These are phyloP conservation scores for Wallacemonas rigidus DNA, from an alignment of 208 protist genomes.

Conservation along the genomic window DNA sequence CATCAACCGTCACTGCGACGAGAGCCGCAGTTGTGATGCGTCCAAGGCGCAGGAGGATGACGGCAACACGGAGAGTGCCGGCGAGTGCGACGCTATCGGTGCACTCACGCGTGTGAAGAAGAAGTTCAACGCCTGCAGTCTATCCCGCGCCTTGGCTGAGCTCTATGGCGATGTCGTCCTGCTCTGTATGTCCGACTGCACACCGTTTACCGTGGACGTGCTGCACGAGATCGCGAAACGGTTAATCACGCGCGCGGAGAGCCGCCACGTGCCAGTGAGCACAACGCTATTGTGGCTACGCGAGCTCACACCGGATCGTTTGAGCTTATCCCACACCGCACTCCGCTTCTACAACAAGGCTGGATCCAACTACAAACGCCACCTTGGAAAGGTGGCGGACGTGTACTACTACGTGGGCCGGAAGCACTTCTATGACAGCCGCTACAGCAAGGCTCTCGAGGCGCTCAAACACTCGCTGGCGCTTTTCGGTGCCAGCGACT, in stretches of 20 bases:
- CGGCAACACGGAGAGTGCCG: not conserved
- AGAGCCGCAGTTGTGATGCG: not conserved
- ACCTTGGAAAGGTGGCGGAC: constrained; percentile 60
- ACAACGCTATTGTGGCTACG: constrained; percentile 63
- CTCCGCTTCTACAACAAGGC: constrained; percentile 68
- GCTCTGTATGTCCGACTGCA: constrained; percentile 62
- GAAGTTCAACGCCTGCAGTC: constrained; percentile 16
- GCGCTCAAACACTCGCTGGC: constrained; percentile 66
- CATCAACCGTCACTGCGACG: constrained; percentile 16
- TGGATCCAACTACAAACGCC: constrained; percentile 42
- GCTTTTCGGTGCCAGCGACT: constrained; percentile 49
- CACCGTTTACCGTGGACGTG: constrained; percentile 55
- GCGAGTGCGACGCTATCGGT: constrained; percentile 42
- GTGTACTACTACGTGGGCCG: constrained; percentile 75
- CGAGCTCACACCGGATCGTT: constrained; percentile 50
- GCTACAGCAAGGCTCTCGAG: constrained; percentile 84
- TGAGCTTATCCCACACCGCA: constrained; percentile 75
- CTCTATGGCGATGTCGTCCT: constrained; percentile 79
- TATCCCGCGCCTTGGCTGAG: constrained; percentile 58
- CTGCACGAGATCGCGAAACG: constrained; percentile 51
- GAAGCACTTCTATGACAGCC: constrained; percentile 56
- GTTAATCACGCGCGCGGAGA: constrained; percentile 36
- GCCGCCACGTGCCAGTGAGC: constrained; percentile 14
- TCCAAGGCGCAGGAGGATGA: constrained; percentile 1
- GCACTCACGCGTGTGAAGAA: constrained; percentile 42